Conservation (phyloP, 306 rosid genomes). For the Phaseolus lunatus region DNA sequence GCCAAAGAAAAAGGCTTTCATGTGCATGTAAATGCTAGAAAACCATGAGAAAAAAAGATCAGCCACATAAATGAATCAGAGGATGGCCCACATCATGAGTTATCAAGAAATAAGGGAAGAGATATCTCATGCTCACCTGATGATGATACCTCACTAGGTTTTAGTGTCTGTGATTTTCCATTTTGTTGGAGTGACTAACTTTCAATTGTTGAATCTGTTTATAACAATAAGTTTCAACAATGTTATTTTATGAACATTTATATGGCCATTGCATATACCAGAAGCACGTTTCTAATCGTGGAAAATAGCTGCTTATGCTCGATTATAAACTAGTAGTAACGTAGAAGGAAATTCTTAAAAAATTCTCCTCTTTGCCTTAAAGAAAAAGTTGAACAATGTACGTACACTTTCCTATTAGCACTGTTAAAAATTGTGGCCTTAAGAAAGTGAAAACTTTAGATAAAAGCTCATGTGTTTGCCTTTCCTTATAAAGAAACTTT, state of each 20-base stretch:
- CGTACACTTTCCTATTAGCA: background rate
- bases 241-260: background rate
- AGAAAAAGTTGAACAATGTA: background rate
- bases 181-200: background rate
- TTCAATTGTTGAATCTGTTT: background rate
- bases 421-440: background rate
- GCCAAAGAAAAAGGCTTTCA: background rate
- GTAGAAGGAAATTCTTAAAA: background rate
- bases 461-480: background rate
- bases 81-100: background rate
- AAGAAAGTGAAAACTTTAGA: background rate
- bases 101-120: background rate
- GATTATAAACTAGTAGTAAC: background rate
- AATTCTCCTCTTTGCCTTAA: background rate
- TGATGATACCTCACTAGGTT: background rate
- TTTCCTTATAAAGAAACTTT: background rate
- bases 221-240: background rate
- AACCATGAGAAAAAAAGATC: background rate
- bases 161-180: background rate
- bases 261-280: background rate
- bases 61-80: background rate
- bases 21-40: background rate
- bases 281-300: background rate
- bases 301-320: background rate
- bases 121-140: background rate